Conservation (phyloP, 768 basidiomycete genomes). For the Boletus huronensis region DNA sequence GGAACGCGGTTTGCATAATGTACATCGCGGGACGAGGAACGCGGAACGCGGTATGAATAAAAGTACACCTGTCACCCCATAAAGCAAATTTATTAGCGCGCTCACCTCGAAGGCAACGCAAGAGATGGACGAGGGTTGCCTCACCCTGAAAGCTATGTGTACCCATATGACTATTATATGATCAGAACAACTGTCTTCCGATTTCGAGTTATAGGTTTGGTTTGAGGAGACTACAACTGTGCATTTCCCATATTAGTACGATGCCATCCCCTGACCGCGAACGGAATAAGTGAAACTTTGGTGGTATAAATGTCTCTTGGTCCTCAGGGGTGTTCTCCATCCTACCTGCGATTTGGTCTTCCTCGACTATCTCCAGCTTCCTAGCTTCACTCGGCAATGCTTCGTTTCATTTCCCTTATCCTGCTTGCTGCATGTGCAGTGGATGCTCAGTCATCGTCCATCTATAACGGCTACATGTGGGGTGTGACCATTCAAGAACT, state of each 20-base stretch:
- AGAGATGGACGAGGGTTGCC: not conserved
- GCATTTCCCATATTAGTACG: not conserved
- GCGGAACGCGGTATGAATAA: too few species aligned
- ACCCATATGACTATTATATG: not conserved
- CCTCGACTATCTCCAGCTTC: not conserved
- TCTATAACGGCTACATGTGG: not conserved
- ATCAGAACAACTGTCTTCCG: too few species aligned
- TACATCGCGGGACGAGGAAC: too few species aligned
- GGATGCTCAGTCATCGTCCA: not conserved
- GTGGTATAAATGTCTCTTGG: not conserved
- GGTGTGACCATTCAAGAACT: not conserved
- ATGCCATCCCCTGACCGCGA: not conserved
- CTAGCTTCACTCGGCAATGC: not conserved
- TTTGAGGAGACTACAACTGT: too few species aligned
- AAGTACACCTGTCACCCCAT: too few species aligned
- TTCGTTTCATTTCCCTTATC: not conserved
- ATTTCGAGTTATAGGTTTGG: too few species aligned
- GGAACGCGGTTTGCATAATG: too few species aligned
- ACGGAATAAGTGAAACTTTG: not conserved
- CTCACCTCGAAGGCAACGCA: not conserved
- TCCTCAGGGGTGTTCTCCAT: not conserved
- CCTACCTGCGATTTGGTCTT: not conserved
- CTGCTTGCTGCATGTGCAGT: not conserved
- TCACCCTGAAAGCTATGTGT: not conserved
- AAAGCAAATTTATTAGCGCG: not conserved